These are phyloP conservation scores for Citrus sp. DNA, from an alignment of 345 rosid species.

Conservation along the genomic window DNA sequence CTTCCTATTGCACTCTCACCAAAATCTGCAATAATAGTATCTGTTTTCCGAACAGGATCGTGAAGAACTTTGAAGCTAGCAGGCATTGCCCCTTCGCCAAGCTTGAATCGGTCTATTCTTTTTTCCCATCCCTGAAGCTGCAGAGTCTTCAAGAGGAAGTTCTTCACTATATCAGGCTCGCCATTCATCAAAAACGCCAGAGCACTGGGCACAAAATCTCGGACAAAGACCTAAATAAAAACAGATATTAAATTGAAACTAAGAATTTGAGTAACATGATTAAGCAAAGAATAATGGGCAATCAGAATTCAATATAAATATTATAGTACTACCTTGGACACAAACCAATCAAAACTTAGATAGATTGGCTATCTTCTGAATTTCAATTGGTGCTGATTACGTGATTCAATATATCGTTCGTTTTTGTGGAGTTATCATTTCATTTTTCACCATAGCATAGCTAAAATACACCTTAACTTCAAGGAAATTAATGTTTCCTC, in stretches of 20 bases:
- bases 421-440: neutral
- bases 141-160: conserved; percentile 69
- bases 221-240: conserved; percentile 54
- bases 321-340: neutral
- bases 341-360: neutral
- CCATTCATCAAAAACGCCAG: conserved; percentile 73
- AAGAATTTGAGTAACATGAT: neutral
- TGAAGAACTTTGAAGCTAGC: conserved; percentile 84
- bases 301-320: neutral
- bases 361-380: neutral
- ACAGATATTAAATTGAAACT: neutral
- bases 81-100: conserved; percentile 82
- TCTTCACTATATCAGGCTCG: conserved; percentile 72
- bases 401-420: neutral
- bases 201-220: conserved; percentile 84
- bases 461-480: neutral
- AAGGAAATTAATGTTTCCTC: neutral
- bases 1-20: conserved; percentile 82
- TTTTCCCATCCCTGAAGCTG: conserved; percentile 80
- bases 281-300: neutral
- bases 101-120: conserved; percentile 66
- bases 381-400: neutral
- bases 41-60: conserved; percentile 58
- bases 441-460: neutral
- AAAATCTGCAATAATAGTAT: conserved; percentile 62